These are phyloP conservation scores for Xerocomellus intermedius DNA, from an alignment of 768 basidiomycete genomes.

Conservation along the genomic window DNA sequence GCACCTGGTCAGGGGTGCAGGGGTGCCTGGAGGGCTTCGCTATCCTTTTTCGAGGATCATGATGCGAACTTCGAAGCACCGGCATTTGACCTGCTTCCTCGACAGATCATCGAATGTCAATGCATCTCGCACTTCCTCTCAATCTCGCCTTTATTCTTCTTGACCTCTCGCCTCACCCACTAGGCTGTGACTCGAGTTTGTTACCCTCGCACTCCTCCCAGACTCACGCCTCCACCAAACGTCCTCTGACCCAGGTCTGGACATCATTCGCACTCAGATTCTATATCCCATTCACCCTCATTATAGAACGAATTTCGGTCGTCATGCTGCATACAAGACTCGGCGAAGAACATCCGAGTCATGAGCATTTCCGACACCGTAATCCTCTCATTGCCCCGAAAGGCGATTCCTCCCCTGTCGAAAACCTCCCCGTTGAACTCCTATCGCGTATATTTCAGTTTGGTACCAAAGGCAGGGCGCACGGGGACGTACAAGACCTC, in stretches of 20 bases:
- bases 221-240: too few species aligned
- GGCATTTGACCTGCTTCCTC: too few species aligned
- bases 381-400: background rate
- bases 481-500: slow-evolving; percentile 36
- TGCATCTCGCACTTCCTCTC: too few species aligned
- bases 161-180: too few species aligned
- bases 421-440: slow-evolving; percentile 51
- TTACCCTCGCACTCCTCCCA: too few species aligned
- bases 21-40: too few species aligned
- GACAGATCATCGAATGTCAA: too few species aligned
- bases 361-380: background rate
- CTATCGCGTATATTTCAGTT: slow-evolving; percentile 50
- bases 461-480: slow-evolving; percentile 39
- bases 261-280: background rate
- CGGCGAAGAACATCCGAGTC: background rate
- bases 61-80: too few species aligned
- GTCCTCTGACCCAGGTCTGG: background rate
- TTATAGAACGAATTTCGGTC: background rate
- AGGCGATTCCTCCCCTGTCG: slow-evolving; percentile 41
- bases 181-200: too few species aligned
- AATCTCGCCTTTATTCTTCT: too few species aligned
- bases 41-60: too few species aligned
- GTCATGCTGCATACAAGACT: background rate
- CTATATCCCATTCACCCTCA: background rate
- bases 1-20: too few species aligned